A percentile compares a stretch with the other conserved stretches of the same genome.
phyloP scores from a whole-genome alignment of 257 asterid genomes.

The Agastache rugosa region DNA sequence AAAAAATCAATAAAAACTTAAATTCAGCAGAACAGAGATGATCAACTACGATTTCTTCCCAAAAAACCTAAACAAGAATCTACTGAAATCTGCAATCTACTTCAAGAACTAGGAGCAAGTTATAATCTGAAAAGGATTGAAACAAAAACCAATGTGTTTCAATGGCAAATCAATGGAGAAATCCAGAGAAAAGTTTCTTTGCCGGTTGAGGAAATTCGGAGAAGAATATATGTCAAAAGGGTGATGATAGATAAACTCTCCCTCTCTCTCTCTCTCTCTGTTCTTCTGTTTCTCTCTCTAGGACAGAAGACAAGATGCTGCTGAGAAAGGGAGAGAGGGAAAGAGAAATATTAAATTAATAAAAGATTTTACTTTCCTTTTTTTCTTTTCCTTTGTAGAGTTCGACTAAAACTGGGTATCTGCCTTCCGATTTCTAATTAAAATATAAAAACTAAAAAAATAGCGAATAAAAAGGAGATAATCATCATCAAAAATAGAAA shows the following conservation, averaged over 20 bases:
- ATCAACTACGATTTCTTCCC: conserved; percentile 22
- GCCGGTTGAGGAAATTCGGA: conserved; percentile 41
- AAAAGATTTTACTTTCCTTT: neutral
- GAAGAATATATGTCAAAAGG: conserved; percentile 57
- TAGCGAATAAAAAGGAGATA: neutral
- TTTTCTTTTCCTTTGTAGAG: neutral
- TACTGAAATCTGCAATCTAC: conserved; percentile 21
- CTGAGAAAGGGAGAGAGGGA: conserved; percentile 26
- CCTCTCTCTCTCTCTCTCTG: neutral
- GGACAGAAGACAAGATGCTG: conserved; percentile 36
- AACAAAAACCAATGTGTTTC: conserved; percentile 21
- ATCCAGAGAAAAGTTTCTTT: conserved; percentile 46
- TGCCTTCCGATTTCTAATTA: neutral
- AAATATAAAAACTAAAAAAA: neutral
- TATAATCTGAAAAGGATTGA: conserved; percentile 12
- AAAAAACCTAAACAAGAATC: neutral
- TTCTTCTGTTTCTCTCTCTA: conserved; percentile 32
- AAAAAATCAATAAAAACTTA: conserved; percentile 17
- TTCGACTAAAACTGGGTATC: conserved; percentile 20
- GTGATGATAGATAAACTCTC: conserved; percentile 42
- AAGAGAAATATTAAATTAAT: conserved; percentile 28
- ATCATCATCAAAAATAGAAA: neutral
- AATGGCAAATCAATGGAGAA: conserved; percentile 45
- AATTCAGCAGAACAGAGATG: conserved; percentile 32
- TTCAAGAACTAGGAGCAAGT: neutral